These are phyloP conservation scores for Diaporthe vaccinii DNA, from an alignment of 2,329 filamentous ascomycete species.

Conservation along the genomic window DNA sequence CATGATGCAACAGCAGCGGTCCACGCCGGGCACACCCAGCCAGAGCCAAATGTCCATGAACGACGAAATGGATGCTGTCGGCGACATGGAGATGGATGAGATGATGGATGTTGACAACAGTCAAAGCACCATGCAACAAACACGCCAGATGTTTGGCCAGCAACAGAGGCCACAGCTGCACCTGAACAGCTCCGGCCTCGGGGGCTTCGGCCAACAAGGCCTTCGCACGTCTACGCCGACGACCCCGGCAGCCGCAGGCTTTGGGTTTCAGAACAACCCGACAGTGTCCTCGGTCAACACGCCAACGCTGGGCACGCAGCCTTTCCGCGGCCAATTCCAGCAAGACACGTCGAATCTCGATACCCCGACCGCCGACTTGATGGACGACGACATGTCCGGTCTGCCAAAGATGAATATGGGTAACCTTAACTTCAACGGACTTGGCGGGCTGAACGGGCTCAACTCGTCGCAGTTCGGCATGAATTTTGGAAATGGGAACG, in stretches of 20 bases:
- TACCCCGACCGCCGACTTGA: conserved; percentile 74
- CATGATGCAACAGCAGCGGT: conserved; percentile 59
- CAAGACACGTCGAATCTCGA: conserved; percentile 48
- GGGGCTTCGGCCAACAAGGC: conserved; percentile 73
- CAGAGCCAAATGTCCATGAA: conserved; percentile 51
- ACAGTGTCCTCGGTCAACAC: conserved; percentile 98
- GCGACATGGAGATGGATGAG: conserved; percentile 98
- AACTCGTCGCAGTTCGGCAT: conserved; percentile 62
- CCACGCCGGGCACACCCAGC: conserved; percentile 49
- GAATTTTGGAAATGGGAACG: conserved; percentile 63
- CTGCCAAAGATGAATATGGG: conserved; percentile 70
- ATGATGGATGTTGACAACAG: conserved; percentile 74
- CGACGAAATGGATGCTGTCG: conserved; percentile 85
- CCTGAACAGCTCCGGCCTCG: conserved; percentile 80
- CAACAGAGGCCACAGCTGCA: conserved; percentile 80
- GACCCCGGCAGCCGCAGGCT: conserved; percentile 83
- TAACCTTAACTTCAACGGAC: conserved; percentile 65
- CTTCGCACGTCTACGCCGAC: conserved; percentile 88
- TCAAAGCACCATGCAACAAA: conserved; percentile 77
- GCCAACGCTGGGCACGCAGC: conserved; percentile 86
- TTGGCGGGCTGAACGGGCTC: conserved; percentile 52
- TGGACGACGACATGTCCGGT: conserved; percentile 80
- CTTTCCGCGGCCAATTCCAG: conserved; percentile 69
- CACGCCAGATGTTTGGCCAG: conserved; percentile 77
- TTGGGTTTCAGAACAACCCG: conserved; percentile 90